Percentiles rank a stretch among this genome's conserved stretches.
Conservation (phyloP, 805 yeast genomes). For the Monosporozyma unispora region DNA sequence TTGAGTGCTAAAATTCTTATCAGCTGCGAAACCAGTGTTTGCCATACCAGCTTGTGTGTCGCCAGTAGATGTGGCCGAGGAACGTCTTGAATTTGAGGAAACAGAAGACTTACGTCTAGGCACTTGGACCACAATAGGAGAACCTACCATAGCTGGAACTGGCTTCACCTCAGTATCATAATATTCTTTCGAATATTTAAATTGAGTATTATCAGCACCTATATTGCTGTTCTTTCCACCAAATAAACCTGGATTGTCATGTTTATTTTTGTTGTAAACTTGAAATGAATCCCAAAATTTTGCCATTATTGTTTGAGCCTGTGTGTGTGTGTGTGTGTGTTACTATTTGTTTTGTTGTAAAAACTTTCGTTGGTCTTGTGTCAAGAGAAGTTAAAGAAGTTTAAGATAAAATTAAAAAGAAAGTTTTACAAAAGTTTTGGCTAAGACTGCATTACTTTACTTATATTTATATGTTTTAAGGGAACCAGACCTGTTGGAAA, state of each 20-base stretch:
- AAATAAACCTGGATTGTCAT: conserved; percentile 15
- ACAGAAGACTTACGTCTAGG: conserved; percentile 1
- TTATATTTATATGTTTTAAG: not conserved
- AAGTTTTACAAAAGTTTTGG: not conserved
- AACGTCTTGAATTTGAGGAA: not conserved
- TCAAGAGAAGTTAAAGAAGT: not conserved
- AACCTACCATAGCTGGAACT: not conserved
- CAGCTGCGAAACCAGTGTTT: not conserved
- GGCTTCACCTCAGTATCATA: conserved; percentile 5
- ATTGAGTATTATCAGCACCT: conserved; percentile 15
- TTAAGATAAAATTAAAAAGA: not conserved
- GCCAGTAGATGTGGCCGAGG: not conserved
- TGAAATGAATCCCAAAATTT: conserved; percentile 27
- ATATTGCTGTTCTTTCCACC: conserved; percentile 17
- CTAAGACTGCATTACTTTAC: not conserved
- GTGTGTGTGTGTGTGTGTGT: not conserved
- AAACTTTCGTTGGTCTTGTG: not conserved
- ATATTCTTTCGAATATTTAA: conserved; percentile 19
- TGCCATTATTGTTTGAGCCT: conserved; percentile 5
- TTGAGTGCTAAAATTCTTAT: not conserved
- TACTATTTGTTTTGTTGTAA: not conserved
- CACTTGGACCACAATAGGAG: not conserved
- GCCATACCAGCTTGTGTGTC: not conserved
- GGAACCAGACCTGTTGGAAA: not conserved
- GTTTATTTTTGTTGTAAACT: conserved; percentile 28